Conservation (phyloP, 2,329 filamentous ascomycete genomes). For the Epichloe amarillans region DNA sequence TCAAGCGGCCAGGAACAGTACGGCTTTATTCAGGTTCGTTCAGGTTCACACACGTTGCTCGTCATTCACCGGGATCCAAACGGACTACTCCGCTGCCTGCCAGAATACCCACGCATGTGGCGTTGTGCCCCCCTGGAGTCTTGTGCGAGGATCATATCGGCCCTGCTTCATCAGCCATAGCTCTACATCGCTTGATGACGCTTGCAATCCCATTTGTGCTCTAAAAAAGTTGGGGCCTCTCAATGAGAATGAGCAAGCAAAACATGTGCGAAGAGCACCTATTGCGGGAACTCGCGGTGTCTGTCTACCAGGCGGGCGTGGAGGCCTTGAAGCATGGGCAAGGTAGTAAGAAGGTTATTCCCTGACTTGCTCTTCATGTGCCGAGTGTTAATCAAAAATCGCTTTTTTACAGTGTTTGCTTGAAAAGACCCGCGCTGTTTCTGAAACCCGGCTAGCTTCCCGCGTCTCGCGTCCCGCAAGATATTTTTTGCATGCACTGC, state of each 20-base stretch:
- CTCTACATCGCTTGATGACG: slow-evolving; percentile 5
- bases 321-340: too few species aligned
- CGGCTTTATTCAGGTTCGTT: neutral
- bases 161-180: slow-evolving; percentile 2
- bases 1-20: neutral
- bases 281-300: too few species aligned
- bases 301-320: too few species aligned
- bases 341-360: too few species aligned
- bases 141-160: slow-evolving; percentile 6
- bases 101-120: neutral
- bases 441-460: neutral
- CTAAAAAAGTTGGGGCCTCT: neutral
- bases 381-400: neutral
- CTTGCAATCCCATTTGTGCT: neutral
- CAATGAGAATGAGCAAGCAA: neutral
- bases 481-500: neutral
- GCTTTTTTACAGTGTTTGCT: neutral
- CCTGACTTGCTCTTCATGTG: neutral
- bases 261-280: neutral
- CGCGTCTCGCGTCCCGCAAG: neutral
- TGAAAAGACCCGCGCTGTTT: neutral
- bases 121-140: neutral
- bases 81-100: neutral
- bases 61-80: neutral
- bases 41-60: neutral